These are phyloP conservation scores for Hymenoscyphus albidus DNA, from an alignment of 2,329 filamentous ascomycete genomes.

Conservation along the genomic window DNA sequence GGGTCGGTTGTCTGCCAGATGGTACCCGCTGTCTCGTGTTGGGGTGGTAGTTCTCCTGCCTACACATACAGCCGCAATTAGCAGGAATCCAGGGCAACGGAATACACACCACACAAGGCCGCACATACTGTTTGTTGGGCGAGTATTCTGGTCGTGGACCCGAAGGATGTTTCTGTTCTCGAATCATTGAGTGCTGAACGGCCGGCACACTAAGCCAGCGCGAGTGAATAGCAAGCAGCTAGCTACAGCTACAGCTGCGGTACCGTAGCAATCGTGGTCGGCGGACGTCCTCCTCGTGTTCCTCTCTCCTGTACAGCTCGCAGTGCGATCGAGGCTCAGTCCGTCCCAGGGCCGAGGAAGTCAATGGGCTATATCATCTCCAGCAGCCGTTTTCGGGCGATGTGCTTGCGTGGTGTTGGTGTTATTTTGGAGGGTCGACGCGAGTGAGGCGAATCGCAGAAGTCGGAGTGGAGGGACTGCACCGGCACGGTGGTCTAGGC, in stretches of 20 bases:
- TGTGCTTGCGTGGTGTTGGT: not conserved
- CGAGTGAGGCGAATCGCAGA: not conserved
- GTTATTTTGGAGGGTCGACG: not conserved
- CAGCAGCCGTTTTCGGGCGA: conserved; percentile 5
- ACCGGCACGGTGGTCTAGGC: not conserved
- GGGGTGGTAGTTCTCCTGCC: conserved; percentile 30
- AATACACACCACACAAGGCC: conserved; percentile 3
- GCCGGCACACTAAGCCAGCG: conserved; percentile 2
- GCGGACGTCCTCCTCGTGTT: not conserved
- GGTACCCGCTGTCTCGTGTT: conserved; percentile 23
- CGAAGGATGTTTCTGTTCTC: conserved; percentile 54
- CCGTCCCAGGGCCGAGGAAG: conserved; percentile 32
- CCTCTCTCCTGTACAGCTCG: not conserved
- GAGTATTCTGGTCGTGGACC: conserved; percentile 57
- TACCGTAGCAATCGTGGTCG: too few species aligned
- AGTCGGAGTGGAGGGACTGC: not conserved
- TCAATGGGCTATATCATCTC: conserved; percentile 34
- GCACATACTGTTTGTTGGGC: conserved; percentile 50
- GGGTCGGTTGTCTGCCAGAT: conserved; percentile 45
- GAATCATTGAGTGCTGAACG: conserved; percentile 41
- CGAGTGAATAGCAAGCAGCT: conserved; percentile 20
- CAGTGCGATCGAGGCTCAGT: conserved; percentile 24
- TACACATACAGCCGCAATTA: conserved; percentile 15
- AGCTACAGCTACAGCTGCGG: too few species aligned
- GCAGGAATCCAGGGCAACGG: conserved; percentile 10